Base-by-base conservation (phyloP, 139 green algal species). In the Gonium pectorale region DNA sequence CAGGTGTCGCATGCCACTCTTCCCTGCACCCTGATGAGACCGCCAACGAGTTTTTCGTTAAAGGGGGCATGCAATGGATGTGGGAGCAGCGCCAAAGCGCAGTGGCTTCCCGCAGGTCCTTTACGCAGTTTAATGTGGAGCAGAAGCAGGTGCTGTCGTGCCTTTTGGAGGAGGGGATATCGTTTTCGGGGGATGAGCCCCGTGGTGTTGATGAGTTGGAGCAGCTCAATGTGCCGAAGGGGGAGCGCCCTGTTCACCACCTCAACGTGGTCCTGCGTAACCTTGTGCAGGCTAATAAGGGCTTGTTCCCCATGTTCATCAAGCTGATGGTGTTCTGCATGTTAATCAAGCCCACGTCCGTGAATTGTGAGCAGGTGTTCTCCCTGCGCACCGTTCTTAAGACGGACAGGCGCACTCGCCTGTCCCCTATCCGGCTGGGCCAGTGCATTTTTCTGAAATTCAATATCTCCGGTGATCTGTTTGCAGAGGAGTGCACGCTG, bases 311-410 rank as follows among this genome's bases (percentile, higher is more conserved):
- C 7, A 41, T 68, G n/a, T 41, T 68, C n/a, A 29, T 68, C 4
- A 40, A 41, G n/a, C 29, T 68, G 6, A 68, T 68, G 60, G 29
- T 68, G n/a, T 68, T 68, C n/a, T 68, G 60, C n/a, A 22, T 68
- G n/a, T 3, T 68, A 5, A 68, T 68, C 21, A 68, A 68, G 60
- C 60, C 60, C 3, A 68, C 60, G 8, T 68, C 60, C 8, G 60
- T 68, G 5, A 68, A 68, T n/a, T 68, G 60, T 40, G 60, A 68
- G 60, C 60, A n/a, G 21, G n/a, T 68, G 27, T 68, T 68, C n/a
- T 68, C 60, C n/a, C 7, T 43, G n/a, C 60, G 60, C n/a, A 68
- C 60, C 5, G n/a, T 68, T 3, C n/a, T 68, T 9, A 68, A 68
- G n/a, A 68, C 60, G n/a, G 29, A 68, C 60, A 68, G 22, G 60